Conservation (phyloP, 1,284 basidiomycete species). For the Vanrija pseudolonga region DNA sequence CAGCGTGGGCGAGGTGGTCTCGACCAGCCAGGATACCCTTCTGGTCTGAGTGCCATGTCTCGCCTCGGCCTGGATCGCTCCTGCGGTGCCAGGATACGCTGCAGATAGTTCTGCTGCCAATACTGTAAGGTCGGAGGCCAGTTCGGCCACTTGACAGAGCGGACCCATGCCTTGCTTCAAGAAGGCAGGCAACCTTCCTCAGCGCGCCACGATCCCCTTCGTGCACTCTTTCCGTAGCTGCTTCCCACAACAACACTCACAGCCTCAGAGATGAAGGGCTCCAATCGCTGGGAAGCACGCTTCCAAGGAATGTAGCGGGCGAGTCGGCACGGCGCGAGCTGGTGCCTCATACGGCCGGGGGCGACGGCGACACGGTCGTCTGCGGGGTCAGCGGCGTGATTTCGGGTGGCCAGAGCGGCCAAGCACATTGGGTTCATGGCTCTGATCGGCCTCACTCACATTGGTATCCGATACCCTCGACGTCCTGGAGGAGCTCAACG, state of each 20-base stretch:
- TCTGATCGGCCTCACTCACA: conserved; percentile 4
- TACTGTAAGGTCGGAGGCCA: no score
- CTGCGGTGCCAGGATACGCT: no score
- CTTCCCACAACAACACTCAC: background rate
- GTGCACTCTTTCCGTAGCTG: background rate
- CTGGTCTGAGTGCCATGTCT: no score
- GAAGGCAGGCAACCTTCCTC: no score
- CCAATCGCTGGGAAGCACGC: background rate
- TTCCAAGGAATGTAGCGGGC: conserved; percentile 34
- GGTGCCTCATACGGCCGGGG: conserved; percentile 34
- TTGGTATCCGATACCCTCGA: conserved; percentile 28
- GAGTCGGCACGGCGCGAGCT: conserved; percentile 30
- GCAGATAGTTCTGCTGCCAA: no score
- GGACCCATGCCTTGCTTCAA: no score
- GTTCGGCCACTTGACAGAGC: no score
- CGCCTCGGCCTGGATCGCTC: no score
- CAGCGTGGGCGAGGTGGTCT: no score
- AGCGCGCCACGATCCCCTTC: background rate
- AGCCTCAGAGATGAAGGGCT: background rate
- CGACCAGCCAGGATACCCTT: no score
- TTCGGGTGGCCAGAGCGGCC: background rate
- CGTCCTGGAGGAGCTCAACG: conserved; percentile 37
- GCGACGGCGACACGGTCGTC: conserved; percentile 36
- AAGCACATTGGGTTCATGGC: background rate
- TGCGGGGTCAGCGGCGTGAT: conserved; percentile 54